Conservation (phyloP, 2,329 filamentous ascomycete species). For the Colletotrichum agaves region DNA sequence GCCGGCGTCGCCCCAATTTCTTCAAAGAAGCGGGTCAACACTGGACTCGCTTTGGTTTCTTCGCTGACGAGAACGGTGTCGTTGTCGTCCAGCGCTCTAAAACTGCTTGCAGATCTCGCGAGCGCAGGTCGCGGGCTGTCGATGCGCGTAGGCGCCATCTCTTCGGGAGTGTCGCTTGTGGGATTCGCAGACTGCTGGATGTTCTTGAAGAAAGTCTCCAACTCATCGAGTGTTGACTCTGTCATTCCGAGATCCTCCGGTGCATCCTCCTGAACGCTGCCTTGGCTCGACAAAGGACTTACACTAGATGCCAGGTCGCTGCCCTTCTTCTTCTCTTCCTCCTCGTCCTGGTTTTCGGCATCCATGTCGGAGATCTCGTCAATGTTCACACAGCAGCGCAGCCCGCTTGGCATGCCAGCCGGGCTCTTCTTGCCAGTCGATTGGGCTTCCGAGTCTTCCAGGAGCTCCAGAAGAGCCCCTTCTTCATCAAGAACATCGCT, state of each 20-base stretch:
- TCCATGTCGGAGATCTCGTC: neutral
- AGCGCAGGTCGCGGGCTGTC: neutral
- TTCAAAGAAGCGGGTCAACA: neutral
- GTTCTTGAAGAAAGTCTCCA: neutral
- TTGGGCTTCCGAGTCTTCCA: neutral
- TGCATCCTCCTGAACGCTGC: neutral
- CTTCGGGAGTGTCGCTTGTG: neutral
- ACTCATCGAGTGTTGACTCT: neutral
- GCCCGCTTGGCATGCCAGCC: neutral
- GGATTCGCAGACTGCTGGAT: neutral
- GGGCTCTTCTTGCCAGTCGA: neutral
- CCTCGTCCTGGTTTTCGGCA: neutral
- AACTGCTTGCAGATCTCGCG: neutral
- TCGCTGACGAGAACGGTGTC: neutral
- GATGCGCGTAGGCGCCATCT: neutral
- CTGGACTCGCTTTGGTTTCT: neutral
- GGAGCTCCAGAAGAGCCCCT: slow-evolving; percentile 17
- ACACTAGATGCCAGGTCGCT: neutral
- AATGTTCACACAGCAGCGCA: slow-evolving; percentile 6
- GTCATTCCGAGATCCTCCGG: neutral
- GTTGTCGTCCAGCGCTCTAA: neutral
- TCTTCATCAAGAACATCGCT: slow-evolving; percentile 6
- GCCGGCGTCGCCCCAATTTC: neutral
- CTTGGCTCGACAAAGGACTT: neutral
- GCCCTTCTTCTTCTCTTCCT: too few species aligned